Evolutionary conservation across 2,329 filamentous ascomycete genomes (phyloP).

Genomic region (Pyricularia sp.): DNA sequence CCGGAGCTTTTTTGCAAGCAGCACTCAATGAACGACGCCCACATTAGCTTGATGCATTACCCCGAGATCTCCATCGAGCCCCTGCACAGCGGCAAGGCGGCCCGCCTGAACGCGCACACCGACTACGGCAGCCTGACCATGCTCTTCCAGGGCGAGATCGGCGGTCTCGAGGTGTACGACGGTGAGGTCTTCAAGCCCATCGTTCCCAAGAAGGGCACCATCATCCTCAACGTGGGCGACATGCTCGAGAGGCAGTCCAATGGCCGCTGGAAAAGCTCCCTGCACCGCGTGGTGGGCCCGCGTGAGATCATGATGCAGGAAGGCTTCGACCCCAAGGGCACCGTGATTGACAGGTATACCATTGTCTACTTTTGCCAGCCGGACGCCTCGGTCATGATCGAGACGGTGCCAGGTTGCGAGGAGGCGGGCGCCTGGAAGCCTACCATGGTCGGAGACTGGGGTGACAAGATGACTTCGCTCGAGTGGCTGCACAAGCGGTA

Average conservation of each 20-base stretch:
- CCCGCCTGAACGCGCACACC: conserved; percentile 19
- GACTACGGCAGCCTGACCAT: conserved; percentile 34
- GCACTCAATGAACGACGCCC: conserved; percentile 37
- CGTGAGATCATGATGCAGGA: neutral
- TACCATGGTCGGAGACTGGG: neutral
- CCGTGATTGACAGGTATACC: conserved; percentile 38
- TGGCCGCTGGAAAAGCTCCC: conserved; percentile 11
- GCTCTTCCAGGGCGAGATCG: conserved; percentile 31
- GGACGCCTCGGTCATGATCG: neutral
- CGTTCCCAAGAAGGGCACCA: conserved; percentile 17
- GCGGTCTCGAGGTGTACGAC: conserved; percentile 35
- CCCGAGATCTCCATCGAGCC: conserved; percentile 20
- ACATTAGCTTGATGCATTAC: conserved; percentile 51
- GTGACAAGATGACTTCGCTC: neutral
- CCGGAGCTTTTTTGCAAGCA: conserved; percentile 11
- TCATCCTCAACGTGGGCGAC: conserved; percentile 32
- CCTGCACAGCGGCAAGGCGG: conserved; percentile 17
- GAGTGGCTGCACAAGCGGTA: neutral
- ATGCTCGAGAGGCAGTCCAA: conserved; percentile 30
- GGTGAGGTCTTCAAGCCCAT: conserved; percentile 18
- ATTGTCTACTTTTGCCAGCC: conserved; percentile 43
- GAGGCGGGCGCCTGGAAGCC: neutral
- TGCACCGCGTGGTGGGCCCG: conserved; percentile 38
- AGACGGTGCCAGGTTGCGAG: neutral
- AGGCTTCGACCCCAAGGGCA: conserved; percentile 15